These are phyloP conservation scores for Rutidosis leptorrhynchoides DNA, from an alignment of 129 eudicot genomes.

Conservation along the genomic window DNA sequence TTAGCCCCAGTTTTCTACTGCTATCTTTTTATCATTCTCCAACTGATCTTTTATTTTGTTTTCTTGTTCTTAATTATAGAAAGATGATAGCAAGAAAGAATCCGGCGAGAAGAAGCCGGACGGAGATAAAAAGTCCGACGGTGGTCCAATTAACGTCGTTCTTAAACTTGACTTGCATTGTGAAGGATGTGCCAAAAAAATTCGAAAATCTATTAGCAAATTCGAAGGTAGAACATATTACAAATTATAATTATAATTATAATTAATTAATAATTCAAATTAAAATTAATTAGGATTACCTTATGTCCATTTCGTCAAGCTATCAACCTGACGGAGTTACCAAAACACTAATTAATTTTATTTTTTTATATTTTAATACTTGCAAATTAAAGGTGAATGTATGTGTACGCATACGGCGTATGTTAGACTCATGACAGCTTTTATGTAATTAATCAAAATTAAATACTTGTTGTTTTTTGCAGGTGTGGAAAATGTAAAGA, in stretches of 20 bases:
- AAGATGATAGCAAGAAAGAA: slow-evolving; percentile 48
- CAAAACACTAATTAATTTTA: slow-evolving; percentile 19
- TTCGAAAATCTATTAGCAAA: slow-evolving; percentile 38
- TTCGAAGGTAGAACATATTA: slow-evolving; percentile 50
- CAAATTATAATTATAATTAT: too few relatives aligned
- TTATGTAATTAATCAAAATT: slow-evolving; percentile 19
- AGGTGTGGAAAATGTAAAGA: slow-evolving; percentile 64
- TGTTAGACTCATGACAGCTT: slow-evolving; percentile 17
- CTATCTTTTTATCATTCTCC: neutral
- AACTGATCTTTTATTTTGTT: neutral
- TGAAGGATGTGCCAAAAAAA: slow-evolving; percentile 69
- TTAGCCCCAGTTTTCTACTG: neutral
- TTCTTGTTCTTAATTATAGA: slow-evolving; percentile 29
- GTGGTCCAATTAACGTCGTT: slow-evolving; percentile 40
- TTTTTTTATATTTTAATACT: neutral
- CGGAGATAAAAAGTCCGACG: slow-evolving; percentile 33
- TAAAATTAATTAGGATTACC: neutral
- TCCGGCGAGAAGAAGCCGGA: slow-evolving; percentile 38
- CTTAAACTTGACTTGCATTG: slow-evolving; percentile 74
- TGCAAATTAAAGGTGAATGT: slow-evolving; percentile 14
- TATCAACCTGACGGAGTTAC: slow-evolving; percentile 26
- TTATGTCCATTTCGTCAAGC: slow-evolving; percentile 31
- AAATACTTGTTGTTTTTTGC: slow-evolving; percentile 1
- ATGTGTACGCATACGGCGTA: slow-evolving; percentile 24
- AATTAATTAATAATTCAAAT: neutral